Conservation (phyloP, 1,284 basidiomycete species). For the Leucocoprinus gongylophorus region DNA sequence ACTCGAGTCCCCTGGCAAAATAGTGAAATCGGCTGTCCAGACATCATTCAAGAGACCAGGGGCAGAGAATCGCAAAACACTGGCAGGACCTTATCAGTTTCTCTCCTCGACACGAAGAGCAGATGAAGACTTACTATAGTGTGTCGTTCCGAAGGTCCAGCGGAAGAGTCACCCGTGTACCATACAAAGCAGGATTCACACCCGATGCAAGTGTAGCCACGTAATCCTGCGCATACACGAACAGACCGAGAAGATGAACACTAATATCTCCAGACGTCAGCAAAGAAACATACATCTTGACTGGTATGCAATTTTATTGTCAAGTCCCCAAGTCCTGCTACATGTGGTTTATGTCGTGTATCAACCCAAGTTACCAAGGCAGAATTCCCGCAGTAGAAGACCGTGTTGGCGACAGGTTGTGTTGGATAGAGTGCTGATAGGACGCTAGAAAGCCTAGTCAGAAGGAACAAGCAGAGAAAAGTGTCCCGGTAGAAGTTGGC, state of each 20-base stretch:
- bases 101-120: background rate
- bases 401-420: slow-evolving; percentile 39
- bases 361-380: slow-evolving; percentile 43
- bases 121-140: background rate
- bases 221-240: slow-evolving; percentile 17
- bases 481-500: background rate
- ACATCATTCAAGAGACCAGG: slow-evolving; percentile 15
- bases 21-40: slow-evolving; percentile 35
- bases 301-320: slow-evolving; percentile 38
- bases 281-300: slow-evolving; percentile 31
- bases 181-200: slow-evolving; percentile 14
- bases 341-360: slow-evolving; percentile 32
- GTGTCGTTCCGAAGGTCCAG: slow-evolving; percentile 11
- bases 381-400: slow-evolving; percentile 35
- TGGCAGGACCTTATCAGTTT: background rate
- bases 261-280: background rate
- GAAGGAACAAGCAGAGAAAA: background rate
- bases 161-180: slow-evolving; percentile 24
- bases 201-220: slow-evolving; percentile 19
- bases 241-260: background rate
- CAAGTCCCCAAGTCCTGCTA: slow-evolving; percentile 34
- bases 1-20: slow-evolving; percentile 13
- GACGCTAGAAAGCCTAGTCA: slow-evolving; percentile 1
- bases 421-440: slow-evolving; percentile 36
- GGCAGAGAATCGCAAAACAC: slow-evolving; percentile 1